Percentiles rank a stretch among this genome's conserved stretches.
phyloP scores from a whole-genome alignment of 192 early-diverging fungal genomes.

The Podila verticillata region DNA sequence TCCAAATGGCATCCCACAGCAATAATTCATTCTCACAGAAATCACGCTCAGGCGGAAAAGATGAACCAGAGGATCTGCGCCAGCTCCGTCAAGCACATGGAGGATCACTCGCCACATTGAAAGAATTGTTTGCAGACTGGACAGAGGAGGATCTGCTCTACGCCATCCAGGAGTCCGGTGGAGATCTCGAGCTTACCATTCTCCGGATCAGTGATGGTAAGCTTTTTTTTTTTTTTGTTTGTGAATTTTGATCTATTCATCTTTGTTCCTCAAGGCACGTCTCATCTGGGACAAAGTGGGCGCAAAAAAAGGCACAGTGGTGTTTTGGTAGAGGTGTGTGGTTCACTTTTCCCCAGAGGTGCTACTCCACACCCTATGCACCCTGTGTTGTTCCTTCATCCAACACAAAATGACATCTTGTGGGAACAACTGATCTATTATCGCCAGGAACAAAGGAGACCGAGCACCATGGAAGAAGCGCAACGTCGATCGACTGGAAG shows the following conservation, averaged over 20 bases:
- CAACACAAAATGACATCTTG: no score
- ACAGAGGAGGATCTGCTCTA: constrained; percentile 88
- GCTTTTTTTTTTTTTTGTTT: neutral
- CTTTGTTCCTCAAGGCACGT: no score
- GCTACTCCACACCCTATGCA: no score
- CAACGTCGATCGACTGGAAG: no score
- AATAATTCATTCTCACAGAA: constrained; percentile 23
- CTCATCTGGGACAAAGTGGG: no score
- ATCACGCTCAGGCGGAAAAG: constrained; percentile 45
- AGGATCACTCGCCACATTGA: constrained; percentile 65
- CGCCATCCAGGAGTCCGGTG: constrained; percentile 84
- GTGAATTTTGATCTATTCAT: neutral
- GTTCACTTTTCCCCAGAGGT: no score
- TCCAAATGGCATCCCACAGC: constrained; percentile 11
- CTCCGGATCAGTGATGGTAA: constrained; percentile 84
- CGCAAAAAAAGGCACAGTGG: no score
- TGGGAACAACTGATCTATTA: no score
- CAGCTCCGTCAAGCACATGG: constrained; percentile 70
- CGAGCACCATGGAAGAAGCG: no score
- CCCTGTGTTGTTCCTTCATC: no score
- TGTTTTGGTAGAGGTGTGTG: no score
- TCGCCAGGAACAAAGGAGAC: no score
- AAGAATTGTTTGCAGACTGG: constrained; percentile 85
- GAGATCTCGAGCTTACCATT: constrained; percentile 86
- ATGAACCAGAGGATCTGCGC: constrained; percentile 69